Conservation (phyloP, 257 asterid genomes). For the Capsicum rhomboideum region DNA sequence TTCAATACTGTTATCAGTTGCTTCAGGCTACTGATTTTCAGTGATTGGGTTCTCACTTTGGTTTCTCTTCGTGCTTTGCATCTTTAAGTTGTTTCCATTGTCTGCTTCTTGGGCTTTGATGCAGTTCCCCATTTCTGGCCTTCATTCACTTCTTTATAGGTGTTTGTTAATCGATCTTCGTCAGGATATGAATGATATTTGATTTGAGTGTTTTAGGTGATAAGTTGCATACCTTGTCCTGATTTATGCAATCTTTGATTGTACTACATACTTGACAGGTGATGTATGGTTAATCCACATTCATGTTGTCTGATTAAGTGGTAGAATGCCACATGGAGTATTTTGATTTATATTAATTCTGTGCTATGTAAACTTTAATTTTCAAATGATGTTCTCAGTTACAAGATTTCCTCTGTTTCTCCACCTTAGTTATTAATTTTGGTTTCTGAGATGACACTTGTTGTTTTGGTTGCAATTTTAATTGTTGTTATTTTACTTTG, state of each 20-base stretch:
- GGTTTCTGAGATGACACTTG: background rate
- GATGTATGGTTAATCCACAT: background rate
- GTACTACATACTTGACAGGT: background rate
- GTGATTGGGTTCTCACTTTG: background rate
- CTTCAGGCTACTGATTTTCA: background rate
- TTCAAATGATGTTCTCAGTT: background rate
- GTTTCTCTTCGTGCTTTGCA: background rate
- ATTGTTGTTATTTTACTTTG: background rate
- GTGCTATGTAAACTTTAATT: background rate
- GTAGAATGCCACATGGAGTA: background rate
- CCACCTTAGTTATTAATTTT: background rate
- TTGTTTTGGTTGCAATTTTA: background rate
- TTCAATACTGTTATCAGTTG: background rate
- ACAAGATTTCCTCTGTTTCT: background rate
- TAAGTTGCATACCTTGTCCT: background rate
- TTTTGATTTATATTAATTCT: background rate
- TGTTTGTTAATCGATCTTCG: background rate
- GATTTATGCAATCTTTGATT: background rate
- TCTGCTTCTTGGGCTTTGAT: background rate
- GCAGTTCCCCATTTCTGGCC: background rate
- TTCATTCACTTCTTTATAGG: background rate
- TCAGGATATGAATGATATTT: background rate
- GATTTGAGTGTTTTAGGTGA: background rate
- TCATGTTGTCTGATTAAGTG: background rate
- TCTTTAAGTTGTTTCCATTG: background rate